Conservation (phyloP, 495 filamentous ascomycete species). For the Polyplosphaeria fusca region DNA sequence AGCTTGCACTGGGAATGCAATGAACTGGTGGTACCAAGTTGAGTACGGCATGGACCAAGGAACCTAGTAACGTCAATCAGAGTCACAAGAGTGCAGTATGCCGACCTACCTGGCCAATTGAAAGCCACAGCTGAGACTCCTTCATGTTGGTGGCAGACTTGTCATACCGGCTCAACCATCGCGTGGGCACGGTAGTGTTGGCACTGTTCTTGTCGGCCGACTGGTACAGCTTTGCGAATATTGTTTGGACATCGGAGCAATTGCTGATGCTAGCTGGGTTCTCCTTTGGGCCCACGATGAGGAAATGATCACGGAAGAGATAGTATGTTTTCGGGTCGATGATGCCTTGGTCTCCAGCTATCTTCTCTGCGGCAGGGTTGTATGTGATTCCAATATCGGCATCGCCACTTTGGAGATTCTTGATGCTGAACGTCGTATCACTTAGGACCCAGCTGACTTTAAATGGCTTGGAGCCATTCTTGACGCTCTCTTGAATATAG, state of each 20-base stretch:
- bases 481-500: constrained; percentile 40
- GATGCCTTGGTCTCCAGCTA: constrained; percentile 42
- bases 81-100: neutral
- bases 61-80: constrained; percentile 28
- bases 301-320: constrained; percentile 45
- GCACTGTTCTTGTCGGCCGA: constrained; percentile 30
- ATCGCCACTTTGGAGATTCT: constrained; percentile 39
- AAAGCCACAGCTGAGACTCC: constrained; percentile 46
- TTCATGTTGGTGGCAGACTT: constrained; percentile 51
- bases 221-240: constrained; percentile 39
- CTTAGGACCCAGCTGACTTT: constrained; percentile 43
- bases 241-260: constrained; percentile 31
- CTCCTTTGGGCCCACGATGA: constrained; percentile 39
- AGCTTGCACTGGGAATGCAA: constrained; percentile 46
- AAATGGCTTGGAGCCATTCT: constrained; percentile 39
- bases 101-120: constrained; percentile 43
- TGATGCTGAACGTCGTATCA: constrained; percentile 46
- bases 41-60: constrained; percentile 46
- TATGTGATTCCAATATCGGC: constrained; percentile 48
- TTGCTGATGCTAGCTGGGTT: constrained; percentile 39
- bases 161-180: constrained; percentile 45
- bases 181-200: constrained; percentile 32
- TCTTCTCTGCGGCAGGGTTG: constrained; percentile 41
- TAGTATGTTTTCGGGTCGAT: constrained; percentile 37
- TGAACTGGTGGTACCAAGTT: constrained; percentile 49